Evolutionary conservation across 768 basidiomycete genomes (phyloP).

Genomic region (Symmetrospora coprosmae): DNA sequence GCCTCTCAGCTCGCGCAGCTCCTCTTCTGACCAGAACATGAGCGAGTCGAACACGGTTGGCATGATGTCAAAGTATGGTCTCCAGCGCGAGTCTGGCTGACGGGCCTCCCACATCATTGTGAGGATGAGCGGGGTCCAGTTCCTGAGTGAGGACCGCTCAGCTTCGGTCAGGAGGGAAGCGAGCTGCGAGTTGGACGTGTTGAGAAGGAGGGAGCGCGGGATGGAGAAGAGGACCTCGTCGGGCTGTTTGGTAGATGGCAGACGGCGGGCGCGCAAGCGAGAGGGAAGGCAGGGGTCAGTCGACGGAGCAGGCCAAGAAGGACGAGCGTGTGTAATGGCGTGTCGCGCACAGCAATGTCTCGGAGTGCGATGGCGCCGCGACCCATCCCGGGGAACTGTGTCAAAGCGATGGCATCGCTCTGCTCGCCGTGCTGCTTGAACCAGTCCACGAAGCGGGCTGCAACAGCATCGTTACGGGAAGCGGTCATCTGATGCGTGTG

Average conservation of each 20-base stretch:
- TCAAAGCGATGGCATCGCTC: slow-evolving; percentile 31
- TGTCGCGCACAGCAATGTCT: slow-evolving; percentile 52
- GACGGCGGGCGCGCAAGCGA: too few species aligned
- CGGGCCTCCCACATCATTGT: slow-evolving; percentile 87
- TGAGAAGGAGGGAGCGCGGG: slow-evolving; percentile 62
- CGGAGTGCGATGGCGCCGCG: slow-evolving; percentile 59
- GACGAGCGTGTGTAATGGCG: not conserved
- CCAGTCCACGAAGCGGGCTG: not conserved
- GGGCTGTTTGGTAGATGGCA: slow-evolving; percentile 44
- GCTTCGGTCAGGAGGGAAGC: slow-evolving; percentile 48
- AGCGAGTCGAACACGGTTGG: slow-evolving; percentile 68
- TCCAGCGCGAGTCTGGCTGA: slow-evolving; percentile 51
- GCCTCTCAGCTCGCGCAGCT: slow-evolving; percentile 60
- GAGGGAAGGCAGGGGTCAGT: too few species aligned
- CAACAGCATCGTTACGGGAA: not conserved
- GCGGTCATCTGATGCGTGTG: too few species aligned
- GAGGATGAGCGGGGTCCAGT: slow-evolving; percentile 79
- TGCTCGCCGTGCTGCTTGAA: slow-evolving; percentile 8
- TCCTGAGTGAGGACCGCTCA: slow-evolving; percentile 55
- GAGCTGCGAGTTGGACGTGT: slow-evolving; percentile 59
- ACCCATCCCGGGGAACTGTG: slow-evolving; percentile 41
- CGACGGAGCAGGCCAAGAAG: too few species aligned
- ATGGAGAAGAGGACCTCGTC: slow-evolving; percentile 65
- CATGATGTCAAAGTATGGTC: slow-evolving; percentile 55
- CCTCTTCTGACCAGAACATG: slow-evolving; percentile 78